Evolutionary conservation across 352 stramenopile species (phyloP), one percentile per base, ranked within the genome.

Genomic region (Globisporangium barbulae): DNA sequence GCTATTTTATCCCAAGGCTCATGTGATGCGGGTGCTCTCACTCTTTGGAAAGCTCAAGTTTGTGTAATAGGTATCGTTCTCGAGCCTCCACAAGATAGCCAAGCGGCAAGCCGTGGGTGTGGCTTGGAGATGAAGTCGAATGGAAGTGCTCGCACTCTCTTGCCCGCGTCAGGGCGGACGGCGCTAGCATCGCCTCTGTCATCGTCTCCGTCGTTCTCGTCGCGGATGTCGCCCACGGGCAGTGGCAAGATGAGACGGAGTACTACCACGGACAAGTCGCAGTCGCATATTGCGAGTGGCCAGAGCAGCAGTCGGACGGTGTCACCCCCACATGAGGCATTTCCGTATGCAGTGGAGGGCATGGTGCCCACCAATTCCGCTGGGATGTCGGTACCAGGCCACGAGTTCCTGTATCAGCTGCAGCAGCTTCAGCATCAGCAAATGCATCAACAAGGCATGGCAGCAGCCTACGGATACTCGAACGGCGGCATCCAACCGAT

Each of bases 341-440:
- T 54, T 5, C 37, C 53, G 13, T 50, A 59, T 9, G 25, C 28
- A 2, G 64, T 70, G 39, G 60, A 60, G 48, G 10, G 31, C 17
- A 62, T 59, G 64, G 54, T 66, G 53, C 2, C 58, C 17, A 21
- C 49, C 10, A 31, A 47, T 35, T 17, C 61, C n/a, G 42, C 54
- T 28, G 48, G 35, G 17, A 65, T 54, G 21, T 7, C 41, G 30
- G 53, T 50, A 0, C 44, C 70, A 19, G 60, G 54, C 3, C 69
- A 69, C 10, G 74, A 60, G n/a, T 67, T 83, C 35, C 41, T 89
- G 2, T 74, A 82, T 50, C 77, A 89, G 61, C 54, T 89, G 31
- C 79, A 85, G 25, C 72, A 85, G 30, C 70, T 84, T 3, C 73
- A 81, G 48, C 70, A 76, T 13, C 72, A 79, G 49, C 69, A 76